phyloP scores from a whole-genome alignment of 2,329 filamentous ascomycete species.

The Parafenestella ontariensis region DNA sequence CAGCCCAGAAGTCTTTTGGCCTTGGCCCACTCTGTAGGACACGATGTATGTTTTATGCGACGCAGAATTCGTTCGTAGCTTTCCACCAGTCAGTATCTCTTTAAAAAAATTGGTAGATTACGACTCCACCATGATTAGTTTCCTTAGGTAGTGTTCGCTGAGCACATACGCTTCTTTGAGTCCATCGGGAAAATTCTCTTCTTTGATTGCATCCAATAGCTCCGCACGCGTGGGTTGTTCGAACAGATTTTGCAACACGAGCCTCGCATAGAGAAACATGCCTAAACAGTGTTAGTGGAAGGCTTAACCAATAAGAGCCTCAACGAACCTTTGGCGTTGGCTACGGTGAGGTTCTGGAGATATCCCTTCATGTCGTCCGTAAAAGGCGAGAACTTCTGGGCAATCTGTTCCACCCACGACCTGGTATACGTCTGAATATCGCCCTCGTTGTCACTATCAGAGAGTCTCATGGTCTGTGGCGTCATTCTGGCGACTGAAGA shows the following conservation, averaged over 20 bases:
- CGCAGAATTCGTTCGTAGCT: conserved; percentile 36
- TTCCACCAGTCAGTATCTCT: neutral
- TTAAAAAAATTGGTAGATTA: neutral
- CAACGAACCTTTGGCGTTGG: conserved; percentile 27
- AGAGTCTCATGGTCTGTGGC: conserved; percentile 20
- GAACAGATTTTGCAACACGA: conserved; percentile 30
- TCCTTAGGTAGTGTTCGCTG: neutral
- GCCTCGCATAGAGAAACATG: conserved; percentile 23
- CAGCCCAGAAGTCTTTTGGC: conserved; percentile 47
- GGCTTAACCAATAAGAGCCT: neutral
- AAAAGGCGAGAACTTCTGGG: conserved; percentile 18
- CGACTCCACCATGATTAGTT: neutral
- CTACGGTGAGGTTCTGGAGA: conserved; percentile 25
- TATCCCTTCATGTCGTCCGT: conserved; percentile 26
- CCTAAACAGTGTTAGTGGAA: neutral
- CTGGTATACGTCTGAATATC: conserved; percentile 29
- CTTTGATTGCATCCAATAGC: conserved; percentile 20
- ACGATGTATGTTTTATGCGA: conserved; percentile 22
- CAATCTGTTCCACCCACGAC: conserved; percentile 21
- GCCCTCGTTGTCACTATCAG: conserved; percentile 19
- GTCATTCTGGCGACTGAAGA: conserved; percentile 3
- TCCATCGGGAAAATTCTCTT: conserved; percentile 22
- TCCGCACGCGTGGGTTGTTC: conserved; percentile 19
- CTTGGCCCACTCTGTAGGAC: conserved; percentile 15
- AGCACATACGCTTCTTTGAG: conserved; percentile 31